A percentile compares a stretch with the other conserved stretches of the same genome.
These are phyloP conservation scores for Nitzschia putrida DNA, from an alignment of 108 stramenopile species.

Conservation along the genomic window DNA sequence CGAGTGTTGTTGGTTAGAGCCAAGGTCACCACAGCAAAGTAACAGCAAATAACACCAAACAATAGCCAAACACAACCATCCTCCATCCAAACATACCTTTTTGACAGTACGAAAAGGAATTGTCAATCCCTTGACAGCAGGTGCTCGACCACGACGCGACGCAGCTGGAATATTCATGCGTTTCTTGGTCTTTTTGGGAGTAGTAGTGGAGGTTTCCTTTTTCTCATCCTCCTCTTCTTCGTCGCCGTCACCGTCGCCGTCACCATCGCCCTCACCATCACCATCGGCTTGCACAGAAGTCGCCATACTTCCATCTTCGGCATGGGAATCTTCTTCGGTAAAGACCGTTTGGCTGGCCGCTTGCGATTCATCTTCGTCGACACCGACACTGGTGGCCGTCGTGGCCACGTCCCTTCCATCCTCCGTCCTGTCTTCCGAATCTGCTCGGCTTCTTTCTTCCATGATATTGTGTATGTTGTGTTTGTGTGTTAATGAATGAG, in stretches of 20 bases:
- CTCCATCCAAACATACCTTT: conserved; percentile 46
- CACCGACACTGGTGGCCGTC: neutral
- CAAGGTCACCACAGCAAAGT: neutral
- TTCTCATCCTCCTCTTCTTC: conserved; percentile 21
- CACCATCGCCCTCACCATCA: conserved; percentile 38
- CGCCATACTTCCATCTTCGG: conserved; percentile 19
- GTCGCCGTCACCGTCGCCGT: conserved; percentile 28
- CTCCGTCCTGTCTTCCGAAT: neutral
- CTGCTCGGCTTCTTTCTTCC: neutral
- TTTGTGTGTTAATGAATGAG: conserved; percentile 1
- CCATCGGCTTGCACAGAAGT: conserved; percentile 5
- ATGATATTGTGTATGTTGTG: neutral
- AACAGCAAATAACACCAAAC: neutral
- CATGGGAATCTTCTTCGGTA: conserved; percentile 19
- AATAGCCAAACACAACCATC: no score
- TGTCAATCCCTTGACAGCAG: conserved; percentile 69
- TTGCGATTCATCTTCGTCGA: conserved; percentile 21
- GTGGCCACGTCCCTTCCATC: conserved; percentile 4
- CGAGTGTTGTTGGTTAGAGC: neutral
- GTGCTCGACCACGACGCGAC: conserved; percentile 45
- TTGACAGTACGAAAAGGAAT: conserved; percentile 85
- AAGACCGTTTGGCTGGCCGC: neutral
- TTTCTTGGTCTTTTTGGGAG: conserved; percentile 25
- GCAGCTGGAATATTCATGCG: conserved; percentile 28
- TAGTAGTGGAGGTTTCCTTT: conserved; percentile 3